Evolutionary conservation across 73 alveolate species (phyloP).

Genomic region (Paramecium tetraurelia): DNA sequence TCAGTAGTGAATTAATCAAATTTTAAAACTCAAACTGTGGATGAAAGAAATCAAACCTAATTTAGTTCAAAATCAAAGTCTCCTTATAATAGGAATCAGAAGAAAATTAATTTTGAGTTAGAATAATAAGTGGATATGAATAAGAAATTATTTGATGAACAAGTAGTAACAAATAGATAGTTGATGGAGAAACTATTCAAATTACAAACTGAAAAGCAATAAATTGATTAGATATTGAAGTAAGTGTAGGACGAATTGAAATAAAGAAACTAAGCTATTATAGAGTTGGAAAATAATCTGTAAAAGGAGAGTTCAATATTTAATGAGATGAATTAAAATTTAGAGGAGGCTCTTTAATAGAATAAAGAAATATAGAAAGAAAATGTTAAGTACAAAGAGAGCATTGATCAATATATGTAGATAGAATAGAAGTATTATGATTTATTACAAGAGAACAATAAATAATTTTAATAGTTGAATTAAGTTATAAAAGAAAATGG

Average conservation of each 20-base stretch:
- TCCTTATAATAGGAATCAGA: not conserved
- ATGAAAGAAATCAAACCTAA: not conserved
- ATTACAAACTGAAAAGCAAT: not conserved
- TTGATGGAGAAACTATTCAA: not conserved
- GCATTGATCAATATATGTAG: not conserved
- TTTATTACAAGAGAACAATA: not conserved
- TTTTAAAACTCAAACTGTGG: not conserved
- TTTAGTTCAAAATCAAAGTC: slow-evolving; percentile 32
- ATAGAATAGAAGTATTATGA: not conserved
- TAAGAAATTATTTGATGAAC: not conserved
- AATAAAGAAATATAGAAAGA: not conserved
- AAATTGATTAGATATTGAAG: not conserved
- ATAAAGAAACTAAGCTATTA: not conserved
- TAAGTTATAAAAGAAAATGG: not conserved
- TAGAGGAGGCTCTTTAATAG: not conserved
- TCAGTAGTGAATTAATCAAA: not conserved
- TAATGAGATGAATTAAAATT: not conserved
- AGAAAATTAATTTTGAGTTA: not conserved
- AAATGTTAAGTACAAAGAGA: not conserved
- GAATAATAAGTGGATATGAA: not conserved
- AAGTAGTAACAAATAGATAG: not conserved
- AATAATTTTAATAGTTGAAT: not conserved
- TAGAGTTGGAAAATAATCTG: not conserved
- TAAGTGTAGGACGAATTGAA: not conserved
- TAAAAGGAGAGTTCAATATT: not conserved